Evolutionary conservation across 2,329 filamentous ascomycete species (phyloP).

Genomic region (Beauveria varroae): DNA sequence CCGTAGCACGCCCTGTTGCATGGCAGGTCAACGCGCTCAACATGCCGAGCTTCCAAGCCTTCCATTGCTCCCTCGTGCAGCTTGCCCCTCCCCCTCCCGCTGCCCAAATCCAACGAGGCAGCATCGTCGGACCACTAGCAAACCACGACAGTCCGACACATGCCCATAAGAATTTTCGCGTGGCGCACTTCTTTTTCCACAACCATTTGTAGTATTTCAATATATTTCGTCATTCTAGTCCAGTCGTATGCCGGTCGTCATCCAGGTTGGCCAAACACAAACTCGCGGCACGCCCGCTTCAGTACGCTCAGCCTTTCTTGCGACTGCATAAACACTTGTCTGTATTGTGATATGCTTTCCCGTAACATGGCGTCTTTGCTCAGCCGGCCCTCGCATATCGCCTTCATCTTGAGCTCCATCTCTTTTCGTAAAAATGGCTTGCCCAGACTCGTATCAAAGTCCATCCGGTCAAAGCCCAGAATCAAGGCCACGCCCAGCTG

Average conservation of each 20-base stretch:
- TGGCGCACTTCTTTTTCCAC: not conserved
- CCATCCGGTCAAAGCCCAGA: conserved; percentile 90
- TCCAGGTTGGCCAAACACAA: conserved; percentile 22
- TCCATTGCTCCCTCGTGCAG: not conserved
- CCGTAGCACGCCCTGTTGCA: not conserved
- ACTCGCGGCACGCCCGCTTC: conserved; percentile 31
- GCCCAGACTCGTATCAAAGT: conserved; percentile 83
- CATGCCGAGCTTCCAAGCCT: not conserved
- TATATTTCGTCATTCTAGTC: not conserved
- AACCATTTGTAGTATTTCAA: not conserved
- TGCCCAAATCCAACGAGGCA: not conserved
- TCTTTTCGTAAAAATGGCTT: conserved; percentile 96
- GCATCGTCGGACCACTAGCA: not conserved
- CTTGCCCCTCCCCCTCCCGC: not conserved
- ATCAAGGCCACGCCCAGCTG: conserved; percentile 86
- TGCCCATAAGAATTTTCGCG: not conserved
- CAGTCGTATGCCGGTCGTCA: not conserved
- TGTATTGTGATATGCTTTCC: conserved; percentile 81
- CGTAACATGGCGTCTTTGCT: conserved; percentile 68
- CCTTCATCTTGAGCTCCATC: conserved; percentile 96
- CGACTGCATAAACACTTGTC: conserved; percentile 76
- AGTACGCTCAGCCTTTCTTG: conserved; percentile 64
- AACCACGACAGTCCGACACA: not conserved
- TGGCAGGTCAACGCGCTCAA: not conserved
- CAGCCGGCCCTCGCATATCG: conserved; percentile 82